These are phyloP conservation scores for Colletotrichum costaricense DNA, from an alignment of 2,329 filamentous ascomycete species.

Conservation along the genomic window DNA sequence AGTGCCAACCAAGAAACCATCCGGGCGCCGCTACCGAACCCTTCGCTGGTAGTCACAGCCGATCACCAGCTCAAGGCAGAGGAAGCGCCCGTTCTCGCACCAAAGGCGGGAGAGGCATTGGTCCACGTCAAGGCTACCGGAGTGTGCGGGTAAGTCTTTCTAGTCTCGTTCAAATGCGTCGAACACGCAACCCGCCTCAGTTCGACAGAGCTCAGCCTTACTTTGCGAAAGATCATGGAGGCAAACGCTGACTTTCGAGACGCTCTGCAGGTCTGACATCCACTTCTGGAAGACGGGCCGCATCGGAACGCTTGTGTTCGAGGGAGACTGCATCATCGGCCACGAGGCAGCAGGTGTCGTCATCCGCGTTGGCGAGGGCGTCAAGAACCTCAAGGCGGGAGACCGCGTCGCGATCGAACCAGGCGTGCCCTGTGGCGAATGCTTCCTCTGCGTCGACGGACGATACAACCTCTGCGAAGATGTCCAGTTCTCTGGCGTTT, in stretches of 20 bases:
- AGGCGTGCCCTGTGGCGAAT: constrained; percentile 71
- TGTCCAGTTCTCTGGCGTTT: constrained; percentile 71
- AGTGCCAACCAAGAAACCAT: constrained; percentile 34
- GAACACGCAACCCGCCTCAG: no score
- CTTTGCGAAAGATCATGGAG: no score
- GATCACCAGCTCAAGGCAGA: constrained; percentile 68
- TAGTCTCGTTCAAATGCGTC: background rate
- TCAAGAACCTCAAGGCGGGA: constrained; percentile 64
- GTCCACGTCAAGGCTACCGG: constrained; percentile 72
- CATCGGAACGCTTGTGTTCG: constrained; percentile 72
- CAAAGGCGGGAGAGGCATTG: constrained; percentile 65
- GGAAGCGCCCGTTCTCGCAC: constrained; percentile 67
- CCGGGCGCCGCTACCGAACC: constrained; percentile 55
- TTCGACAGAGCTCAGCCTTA: no score
- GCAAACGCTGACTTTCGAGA: background rate
- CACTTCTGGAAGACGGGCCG: constrained; percentile 75
- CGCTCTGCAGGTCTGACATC: constrained; percentile 65
- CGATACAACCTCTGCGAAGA: constrained; percentile 74
- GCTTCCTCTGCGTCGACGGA: constrained; percentile 69
- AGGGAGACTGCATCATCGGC: constrained; percentile 73
- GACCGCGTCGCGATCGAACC: constrained; percentile 76
- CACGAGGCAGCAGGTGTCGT: constrained; percentile 74
- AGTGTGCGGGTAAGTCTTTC: constrained; percentile 66
- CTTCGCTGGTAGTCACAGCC: constrained; percentile 68
- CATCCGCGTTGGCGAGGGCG: constrained; percentile 65